phyloP scores from a whole-genome alignment of 192 early-diverging fungal genomes.

The Backusella sp. region DNA sequence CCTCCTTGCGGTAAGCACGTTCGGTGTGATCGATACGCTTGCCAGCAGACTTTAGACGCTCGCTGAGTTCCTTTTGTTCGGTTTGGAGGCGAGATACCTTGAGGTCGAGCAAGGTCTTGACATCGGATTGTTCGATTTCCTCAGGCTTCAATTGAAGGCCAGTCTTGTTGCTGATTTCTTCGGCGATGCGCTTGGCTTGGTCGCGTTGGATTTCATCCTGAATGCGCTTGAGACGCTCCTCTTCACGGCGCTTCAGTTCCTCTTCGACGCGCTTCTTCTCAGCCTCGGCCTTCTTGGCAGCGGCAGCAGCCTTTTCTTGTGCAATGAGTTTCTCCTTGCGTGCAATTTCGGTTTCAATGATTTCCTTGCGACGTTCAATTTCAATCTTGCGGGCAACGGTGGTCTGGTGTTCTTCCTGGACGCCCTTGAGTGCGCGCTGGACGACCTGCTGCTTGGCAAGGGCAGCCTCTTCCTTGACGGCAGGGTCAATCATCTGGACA shows the following conservation, averaged over 20 bases:
- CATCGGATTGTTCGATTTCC: constrained; percentile 84
- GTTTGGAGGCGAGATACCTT: constrained; percentile 92
- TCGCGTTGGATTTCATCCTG: constrained; percentile 76
- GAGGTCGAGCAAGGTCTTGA: constrained; percentile 72
- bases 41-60: constrained; percentile 68
- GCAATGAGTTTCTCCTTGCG: constrained; percentile 86
- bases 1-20: constrained; percentile 89
- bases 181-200: constrained; percentile 85
- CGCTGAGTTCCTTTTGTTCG: constrained; percentile 79
- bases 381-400: constrained; percentile 77
- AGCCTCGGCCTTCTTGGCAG: constrained; percentile 78
- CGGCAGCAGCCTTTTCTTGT: constrained; percentile 67
- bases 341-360: constrained; percentile 68
- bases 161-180: constrained; percentile 44
- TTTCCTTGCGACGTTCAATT: constrained; percentile 85
- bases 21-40: constrained; percentile 90
- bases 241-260: constrained; percentile 80
- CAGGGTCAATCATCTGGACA: constrained; percentile 82
- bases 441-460: constrained; percentile 67
- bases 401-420: constrained; percentile 80
- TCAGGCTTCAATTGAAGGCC: constrained; percentile 43
- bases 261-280: constrained; percentile 83
- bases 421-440: constrained; percentile 64
- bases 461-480: constrained; percentile 61
- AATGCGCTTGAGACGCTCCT: constrained; percentile 73